A percentile compares a stretch with the other conserved stretches of the same genome.
These are phyloP conservation scores for Solanum hybrid DNA, from an alignment of 305 asterid species.

Conservation along the genomic window DNA sequence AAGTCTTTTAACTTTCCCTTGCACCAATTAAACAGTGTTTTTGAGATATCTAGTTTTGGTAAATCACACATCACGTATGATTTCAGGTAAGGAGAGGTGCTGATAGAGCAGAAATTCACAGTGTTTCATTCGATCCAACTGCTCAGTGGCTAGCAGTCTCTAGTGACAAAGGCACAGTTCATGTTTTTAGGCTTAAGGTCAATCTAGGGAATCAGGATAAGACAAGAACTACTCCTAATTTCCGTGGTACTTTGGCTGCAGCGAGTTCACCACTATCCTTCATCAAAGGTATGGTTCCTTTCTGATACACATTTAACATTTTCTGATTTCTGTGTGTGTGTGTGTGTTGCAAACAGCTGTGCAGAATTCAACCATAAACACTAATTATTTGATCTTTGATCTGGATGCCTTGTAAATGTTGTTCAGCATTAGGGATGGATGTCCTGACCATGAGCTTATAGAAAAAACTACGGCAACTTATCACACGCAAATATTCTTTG, in stretches of 20 bases:
- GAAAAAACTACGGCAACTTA: background rate
- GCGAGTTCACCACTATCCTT: constrained; percentile 65
- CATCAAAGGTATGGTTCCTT: constrained; percentile 54
- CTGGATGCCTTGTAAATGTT: background rate
- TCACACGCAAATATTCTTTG: background rate
- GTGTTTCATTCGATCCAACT: constrained; percentile 74
- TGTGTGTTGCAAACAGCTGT: background rate
- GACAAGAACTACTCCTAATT: constrained; percentile 35
- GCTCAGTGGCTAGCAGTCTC: constrained; percentile 90
- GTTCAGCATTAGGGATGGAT: background rate
- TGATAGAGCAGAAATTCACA: constrained; percentile 87
- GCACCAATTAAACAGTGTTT: background rate
- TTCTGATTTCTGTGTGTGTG: background rate
- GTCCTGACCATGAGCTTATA: background rate
- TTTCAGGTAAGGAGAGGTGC: constrained; percentile 91
- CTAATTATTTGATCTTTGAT: constrained; percentile 7
- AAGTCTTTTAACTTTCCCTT: background rate
- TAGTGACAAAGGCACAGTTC: constrained; percentile 93
- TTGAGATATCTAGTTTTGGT: background rate
- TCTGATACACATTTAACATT: background rate
- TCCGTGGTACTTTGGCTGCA: constrained; percentile 28
- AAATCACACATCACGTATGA: constrained; percentile 10
- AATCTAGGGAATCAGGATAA: constrained; percentile 43
- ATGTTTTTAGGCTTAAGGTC: constrained; percentile 72
- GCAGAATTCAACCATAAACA: background rate